Evolutionary conservation across 495 filamentous ascomycete genomes (phyloP).

Genomic region (Aspergillus nidulans): DNA sequence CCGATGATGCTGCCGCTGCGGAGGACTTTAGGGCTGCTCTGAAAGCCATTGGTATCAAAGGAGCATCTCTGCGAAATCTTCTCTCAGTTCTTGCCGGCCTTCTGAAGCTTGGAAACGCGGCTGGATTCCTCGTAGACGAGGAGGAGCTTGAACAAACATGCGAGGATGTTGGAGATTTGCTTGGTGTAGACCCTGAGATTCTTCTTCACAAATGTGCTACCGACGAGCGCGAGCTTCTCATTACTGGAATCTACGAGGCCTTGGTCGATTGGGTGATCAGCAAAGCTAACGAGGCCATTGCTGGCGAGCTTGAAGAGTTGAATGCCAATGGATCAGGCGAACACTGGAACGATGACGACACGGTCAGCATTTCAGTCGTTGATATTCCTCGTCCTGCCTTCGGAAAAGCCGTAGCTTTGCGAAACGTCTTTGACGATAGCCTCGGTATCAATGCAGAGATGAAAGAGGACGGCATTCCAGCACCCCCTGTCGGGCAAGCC

Average conservation of each 20-base stretch:
- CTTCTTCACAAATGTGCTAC: slow-evolving; percentile 74
- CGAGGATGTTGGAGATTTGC: slow-evolving; percentile 80
- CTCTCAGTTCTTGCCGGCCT: slow-evolving; percentile 81
- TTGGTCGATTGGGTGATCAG: slow-evolving; percentile 90
- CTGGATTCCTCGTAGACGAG: slow-evolving; percentile 79
- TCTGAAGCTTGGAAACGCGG: slow-evolving; percentile 84
- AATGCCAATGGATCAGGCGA: slow-evolving; percentile 53
- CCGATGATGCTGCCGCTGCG: slow-evolving; percentile 86
- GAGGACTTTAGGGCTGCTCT: slow-evolving; percentile 85
- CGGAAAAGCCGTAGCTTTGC: slow-evolving; percentile 79
- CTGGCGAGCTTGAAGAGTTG: slow-evolving; percentile 65
- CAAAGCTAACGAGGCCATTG: slow-evolving; percentile 87
- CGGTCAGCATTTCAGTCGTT: slow-evolving; percentile 81
- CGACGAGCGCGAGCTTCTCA: slow-evolving; percentile 73
- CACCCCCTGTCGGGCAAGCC: slow-evolving; percentile 65
- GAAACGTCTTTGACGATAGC: slow-evolving; percentile 85
- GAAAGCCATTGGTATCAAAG: slow-evolving; percentile 89
- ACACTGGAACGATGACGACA: slow-evolving; percentile 68
- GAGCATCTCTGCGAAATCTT: slow-evolving; percentile 69
- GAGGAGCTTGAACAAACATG: slow-evolving; percentile 82
- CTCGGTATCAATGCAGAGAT: slow-evolving; percentile 95
- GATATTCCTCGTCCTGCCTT: slow-evolving; percentile 78
- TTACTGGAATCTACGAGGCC: slow-evolving; percentile 87
- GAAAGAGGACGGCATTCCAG: slow-evolving; percentile 85
- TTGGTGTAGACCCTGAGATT: slow-evolving; percentile 84